Evolutionary conservation across 139 green algal genomes (phyloP), one percentile per base, ranked within the genome.

Genomic region (Coelastrella sp.): DNA sequence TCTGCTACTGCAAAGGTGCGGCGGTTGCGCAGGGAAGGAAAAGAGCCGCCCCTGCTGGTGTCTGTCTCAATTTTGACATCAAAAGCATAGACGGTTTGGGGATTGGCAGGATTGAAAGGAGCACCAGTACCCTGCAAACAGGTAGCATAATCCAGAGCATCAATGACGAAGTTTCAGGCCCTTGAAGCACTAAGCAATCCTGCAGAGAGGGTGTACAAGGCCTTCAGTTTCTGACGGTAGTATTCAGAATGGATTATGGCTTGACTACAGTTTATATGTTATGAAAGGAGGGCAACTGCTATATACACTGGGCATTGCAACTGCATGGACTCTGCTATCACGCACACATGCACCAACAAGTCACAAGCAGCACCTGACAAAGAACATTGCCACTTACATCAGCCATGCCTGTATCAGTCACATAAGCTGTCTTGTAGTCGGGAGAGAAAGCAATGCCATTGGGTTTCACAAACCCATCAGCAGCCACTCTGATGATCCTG

Each of bases 61-160:
- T 11, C 71, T n/a, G 71, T 17, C 21, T 60, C 38, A n/a, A 41
- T 32, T 32, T 35, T 30, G 9, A 86, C 68, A 30, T 86, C 81
- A 62, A 86, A 86, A 0, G 81, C 81, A 53, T 86, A 86, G 5
- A 85, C 35, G 23, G 81, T 71, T 34, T 86, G 81, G 6, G 81
- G 81, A 37, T 62, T 85, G 2, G 51, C 51, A 34, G 69, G 68
- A 32, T 86, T 57, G 67, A 86, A 85, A 11, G 21, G 23, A 8
- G 17, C 64, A 40, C 25, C 50, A 37, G 75, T 71, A 48, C 53
- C 51, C 75, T 71, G 25, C 50, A 69, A 3, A 51, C 30, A 68
- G 45, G n/a, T n/a, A n/a, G n/a, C n/a, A n/a, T n/a, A n/a, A n/a
- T n/a, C n/a, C n/a, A n/a, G n/a, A n/a, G n/a, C n/a, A n/a, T n/a